phyloP scores from a whole-genome alignment of 176 grass and related monocot species.

The Pontederia crassipes region DNA sequence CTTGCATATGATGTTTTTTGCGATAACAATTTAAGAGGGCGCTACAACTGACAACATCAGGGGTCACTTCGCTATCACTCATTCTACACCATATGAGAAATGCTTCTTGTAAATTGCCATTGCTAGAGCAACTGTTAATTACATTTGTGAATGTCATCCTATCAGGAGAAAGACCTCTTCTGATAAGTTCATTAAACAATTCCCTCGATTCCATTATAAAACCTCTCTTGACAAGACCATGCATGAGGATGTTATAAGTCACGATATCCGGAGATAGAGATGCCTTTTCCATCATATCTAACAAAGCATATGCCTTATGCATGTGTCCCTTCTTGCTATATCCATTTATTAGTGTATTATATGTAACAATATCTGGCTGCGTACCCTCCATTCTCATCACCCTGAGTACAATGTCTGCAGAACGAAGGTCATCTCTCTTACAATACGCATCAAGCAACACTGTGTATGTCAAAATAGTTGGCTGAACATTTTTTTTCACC shows the following conservation, averaged over 20 bases:
- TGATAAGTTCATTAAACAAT: slow-evolving; percentile 18
- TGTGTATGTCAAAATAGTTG: slow-evolving; percentile 16
- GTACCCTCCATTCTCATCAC: slow-evolving; percentile 17
- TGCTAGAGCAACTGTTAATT: slow-evolving; percentile 10
- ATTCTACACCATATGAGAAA: slow-evolving; percentile 21
- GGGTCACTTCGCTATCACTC: slow-evolving; percentile 5
- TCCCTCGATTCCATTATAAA: slow-evolving; percentile 15
- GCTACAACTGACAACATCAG: slow-evolving; percentile 21
- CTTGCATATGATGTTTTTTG: slow-evolving; percentile 14
- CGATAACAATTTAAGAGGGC: slow-evolving; percentile 20
- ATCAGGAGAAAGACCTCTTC: slow-evolving; percentile 17
- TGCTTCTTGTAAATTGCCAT: slow-evolving; percentile 21
- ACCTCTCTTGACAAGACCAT: slow-evolving; percentile 16
- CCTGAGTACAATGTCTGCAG: background rate
- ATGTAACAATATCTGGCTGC: slow-evolving; percentile 14
- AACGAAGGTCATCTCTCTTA: slow-evolving; percentile 9
- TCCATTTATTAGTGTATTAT: slow-evolving; percentile 19
- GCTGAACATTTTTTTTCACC: slow-evolving; percentile 17
- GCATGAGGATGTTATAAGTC: slow-evolving; percentile 23
- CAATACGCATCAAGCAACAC: slow-evolving; percentile 11
- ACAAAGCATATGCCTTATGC: slow-evolving; percentile 12
- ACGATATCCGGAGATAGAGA: slow-evolving; percentile 5
- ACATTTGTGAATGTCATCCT: slow-evolving; percentile 19
- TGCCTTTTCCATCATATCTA: slow-evolving; percentile 19
- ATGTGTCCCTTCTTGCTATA: slow-evolving; percentile 14